Percentiles rank a stretch among this genome's conserved stretches.
Evolutionary conservation across 331 rosid genomes (phyloP).

Genomic region (Telfairia occidentalis): DNA sequence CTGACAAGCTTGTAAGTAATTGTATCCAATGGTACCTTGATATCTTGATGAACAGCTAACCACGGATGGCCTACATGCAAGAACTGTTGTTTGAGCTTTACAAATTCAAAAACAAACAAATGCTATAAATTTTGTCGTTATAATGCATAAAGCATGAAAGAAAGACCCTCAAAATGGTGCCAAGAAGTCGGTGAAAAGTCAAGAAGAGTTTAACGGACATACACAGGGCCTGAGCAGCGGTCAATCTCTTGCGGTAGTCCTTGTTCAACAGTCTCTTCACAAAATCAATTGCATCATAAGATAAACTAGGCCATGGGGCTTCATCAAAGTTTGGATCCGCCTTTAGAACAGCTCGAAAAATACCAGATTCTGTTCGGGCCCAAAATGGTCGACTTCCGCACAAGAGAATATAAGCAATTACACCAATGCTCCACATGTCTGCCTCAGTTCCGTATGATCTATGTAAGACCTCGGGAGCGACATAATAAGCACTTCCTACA

Average conservation of each 20-base stretch:
- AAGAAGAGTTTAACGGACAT: constrained; percentile 13
- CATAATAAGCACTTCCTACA: constrained; percentile 92
- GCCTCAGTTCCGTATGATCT: constrained; percentile 88
- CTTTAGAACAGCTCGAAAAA: constrained; percentile 74
- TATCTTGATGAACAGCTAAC: constrained; percentile 49
- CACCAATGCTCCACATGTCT: constrained; percentile 99
- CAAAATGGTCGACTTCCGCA: constrained; percentile 96
- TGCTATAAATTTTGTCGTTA: background rate
- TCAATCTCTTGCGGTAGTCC: constrained; percentile 77
- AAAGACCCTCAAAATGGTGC: background rate
- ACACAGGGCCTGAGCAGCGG: constrained; percentile 85
- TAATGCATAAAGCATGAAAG: background rate
- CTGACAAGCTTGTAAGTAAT: constrained; percentile 54
- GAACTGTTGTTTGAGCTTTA: constrained; percentile 17
- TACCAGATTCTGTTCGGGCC: constrained; percentile 95
- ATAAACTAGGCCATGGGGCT: constrained; percentile 85
- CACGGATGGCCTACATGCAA: constrained; percentile 72
- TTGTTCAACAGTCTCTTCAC: constrained; percentile 77
- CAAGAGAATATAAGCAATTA: constrained; percentile 83
- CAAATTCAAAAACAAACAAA: constrained; percentile 8
- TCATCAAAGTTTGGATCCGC: constrained; percentile 85
- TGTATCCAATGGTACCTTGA: constrained; percentile 61
- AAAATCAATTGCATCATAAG: constrained; percentile 67
- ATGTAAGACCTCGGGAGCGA: constrained; percentile 93
- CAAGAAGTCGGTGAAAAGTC: background rate